These are phyloP conservation scores for Penstemon davidsonii DNA, from an alignment of 257 asterid genomes.

Conservation along the genomic window DNA sequence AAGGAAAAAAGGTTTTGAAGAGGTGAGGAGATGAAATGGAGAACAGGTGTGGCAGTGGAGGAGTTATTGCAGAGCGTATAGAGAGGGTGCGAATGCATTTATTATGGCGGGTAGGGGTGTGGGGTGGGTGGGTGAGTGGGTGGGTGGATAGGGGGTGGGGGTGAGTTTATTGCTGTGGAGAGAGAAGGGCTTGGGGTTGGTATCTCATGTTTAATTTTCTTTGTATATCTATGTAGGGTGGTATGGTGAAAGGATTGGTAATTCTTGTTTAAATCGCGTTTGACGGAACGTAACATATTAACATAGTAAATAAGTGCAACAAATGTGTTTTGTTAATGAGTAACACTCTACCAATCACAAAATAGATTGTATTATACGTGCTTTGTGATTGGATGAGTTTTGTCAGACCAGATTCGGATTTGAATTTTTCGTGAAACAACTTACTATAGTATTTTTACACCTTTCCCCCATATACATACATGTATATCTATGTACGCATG, in stretches of 20 bases:
- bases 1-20: conserved; percentile 3
- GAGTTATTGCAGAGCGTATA: conserved; percentile 75
- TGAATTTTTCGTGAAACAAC: too few relatives aligned
- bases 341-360: too few relatives aligned
- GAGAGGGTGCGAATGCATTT: conserved; percentile 80
- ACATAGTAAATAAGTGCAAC: too few relatives aligned
- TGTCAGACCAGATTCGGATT: too few relatives aligned
- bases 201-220: neutral
- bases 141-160: conserved; percentile 33
- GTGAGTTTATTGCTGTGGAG: conserved; percentile 50
- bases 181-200: conserved; percentile 28
- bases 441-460: too few relatives aligned
- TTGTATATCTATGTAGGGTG: neutral
- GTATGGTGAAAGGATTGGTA: neutral
- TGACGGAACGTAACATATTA: too few relatives aligned
- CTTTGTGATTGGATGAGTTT: too few relatives aligned
- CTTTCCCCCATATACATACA: too few relatives aligned
- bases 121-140: conserved; percentile 25
- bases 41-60: conserved; percentile 50
- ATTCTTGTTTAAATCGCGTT: too few relatives aligned
- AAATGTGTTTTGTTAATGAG: too few relatives aligned
- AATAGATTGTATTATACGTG: too few relatives aligned
- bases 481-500: too few relatives aligned
- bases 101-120: conserved; percentile 49
- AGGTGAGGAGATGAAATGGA: conserved; percentile 29